Evolutionary conservation across 2,329 filamentous ascomycete species (phyloP), one percentile per base, ranked within the genome.

Genomic region (Aureobasidium namibiae): DNA sequence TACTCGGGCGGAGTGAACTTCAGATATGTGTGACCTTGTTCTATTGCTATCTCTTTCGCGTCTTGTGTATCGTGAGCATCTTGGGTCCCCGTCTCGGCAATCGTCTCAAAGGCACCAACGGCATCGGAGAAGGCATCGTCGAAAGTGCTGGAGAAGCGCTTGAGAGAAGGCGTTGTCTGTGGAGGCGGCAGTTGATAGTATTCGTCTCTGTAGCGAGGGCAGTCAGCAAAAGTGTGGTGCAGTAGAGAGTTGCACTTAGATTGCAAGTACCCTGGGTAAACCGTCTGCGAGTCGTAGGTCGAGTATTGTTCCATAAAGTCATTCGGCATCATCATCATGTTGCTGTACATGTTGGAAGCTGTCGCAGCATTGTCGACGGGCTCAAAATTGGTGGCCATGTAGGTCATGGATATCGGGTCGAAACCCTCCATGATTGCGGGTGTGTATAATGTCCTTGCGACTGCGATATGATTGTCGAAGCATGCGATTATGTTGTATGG

Each of bases 371-470:
- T 75, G 62, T 84, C 77, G 59, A 21, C 33, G 8, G 50, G 5
- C n/a, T 79, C 77, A 69, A 84, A 75, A 63, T 81, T 80, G 65
- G 78, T 80, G 59, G 79, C 77, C 72, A 84, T 72, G 67, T 84
- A 86, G 66, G 81, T 80, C 82, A 85, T 83, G 69, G 79, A 76
- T 72, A 81, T 79, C 64, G 80, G 80, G 69, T 84, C 81, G 72
- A 81, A 84, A 70, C 80, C 77, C 67, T 83, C 81, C 74, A 76
- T 76, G 61, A 65, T 68, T 69, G 63, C 62, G 62, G 60, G 21
- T 16, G n/a, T 1, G 21, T 48, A 13, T 42, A 6, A 10, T n/a
- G 26, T 42, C n/a, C 5, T 54, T n/a, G 50, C 26, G 24, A 54
- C 21, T 23, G 50, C 26, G 50, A 33, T 53, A 18, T 21, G 34